These are phyloP conservation scores for Gaeumannomyces tritici DNA, from an alignment of 2,329 filamentous ascomycete species.

Conservation along the genomic window DNA sequence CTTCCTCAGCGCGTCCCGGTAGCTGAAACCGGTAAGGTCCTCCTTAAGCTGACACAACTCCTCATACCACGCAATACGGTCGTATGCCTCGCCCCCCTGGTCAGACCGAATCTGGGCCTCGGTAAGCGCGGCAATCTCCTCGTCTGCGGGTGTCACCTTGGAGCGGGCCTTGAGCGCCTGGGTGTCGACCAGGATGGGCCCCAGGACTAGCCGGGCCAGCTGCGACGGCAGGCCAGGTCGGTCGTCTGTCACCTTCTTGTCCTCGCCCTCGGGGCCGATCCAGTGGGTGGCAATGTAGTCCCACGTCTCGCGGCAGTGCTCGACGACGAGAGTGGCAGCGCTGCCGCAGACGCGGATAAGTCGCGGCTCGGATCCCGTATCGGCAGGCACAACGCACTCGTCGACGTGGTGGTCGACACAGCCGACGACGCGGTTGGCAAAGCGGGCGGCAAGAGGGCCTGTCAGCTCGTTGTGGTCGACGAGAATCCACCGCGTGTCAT, in stretches of 20 bases:
- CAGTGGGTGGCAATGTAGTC: slow-evolving; percentile 31
- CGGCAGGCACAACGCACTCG: slow-evolving; percentile 42
- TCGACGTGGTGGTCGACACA: slow-evolving; percentile 76
- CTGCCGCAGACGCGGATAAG: slow-evolving; percentile 60
- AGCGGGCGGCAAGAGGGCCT: slow-evolving; percentile 42
- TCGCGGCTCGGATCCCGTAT: slow-evolving; percentile 40
- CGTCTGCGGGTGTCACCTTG: slow-evolving; percentile 58
- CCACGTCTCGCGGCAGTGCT: slow-evolving; percentile 50
- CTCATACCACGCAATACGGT: slow-evolving; percentile 46
- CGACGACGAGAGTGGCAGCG: slow-evolving; percentile 61
- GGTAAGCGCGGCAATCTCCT: slow-evolving; percentile 46
- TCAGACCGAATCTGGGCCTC: slow-evolving; percentile 22
- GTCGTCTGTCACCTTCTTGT: slow-evolving; percentile 25
- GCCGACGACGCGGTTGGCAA: slow-evolving; percentile 43
- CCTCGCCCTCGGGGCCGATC: slow-evolving; percentile 24
- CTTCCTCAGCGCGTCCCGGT: slow-evolving; percentile 65
- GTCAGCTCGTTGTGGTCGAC: slow-evolving; percentile 74
- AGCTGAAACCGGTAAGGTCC: slow-evolving; percentile 49
- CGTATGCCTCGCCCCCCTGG: slow-evolving; percentile 26
- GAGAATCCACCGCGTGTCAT: slow-evolving; percentile 59
- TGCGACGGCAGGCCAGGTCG: slow-evolving; percentile 25
- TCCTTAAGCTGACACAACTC: slow-evolving; percentile 56
- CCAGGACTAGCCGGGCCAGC: slow-evolving; percentile 58
- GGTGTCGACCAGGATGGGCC: slow-evolving; percentile 66
- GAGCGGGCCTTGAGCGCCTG: slow-evolving; percentile 48